Evolutionary conservation across 306 rosid species (phyloP), one percentile per base, ranked within the genome.

Genomic region (Dryas drummondii): DNA sequence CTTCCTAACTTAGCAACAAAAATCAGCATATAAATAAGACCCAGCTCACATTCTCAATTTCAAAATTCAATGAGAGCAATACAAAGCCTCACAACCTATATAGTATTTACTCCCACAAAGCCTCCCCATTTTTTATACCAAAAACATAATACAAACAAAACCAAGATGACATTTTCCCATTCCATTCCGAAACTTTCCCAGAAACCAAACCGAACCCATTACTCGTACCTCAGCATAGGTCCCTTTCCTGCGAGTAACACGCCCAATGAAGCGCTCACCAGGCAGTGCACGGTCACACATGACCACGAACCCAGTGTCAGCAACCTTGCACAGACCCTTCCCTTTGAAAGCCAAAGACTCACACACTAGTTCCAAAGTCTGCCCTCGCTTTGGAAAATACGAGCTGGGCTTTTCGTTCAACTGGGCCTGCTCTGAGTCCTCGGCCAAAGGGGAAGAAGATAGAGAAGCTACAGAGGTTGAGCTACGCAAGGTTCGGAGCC

Each of bases 201-300:
- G 46, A 13, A 74, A 61, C 45, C n/a, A 84, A 60, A 54, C 59
- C 7, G 26, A 72, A 32, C 70, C 73, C 41, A 75, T 16, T 63
- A 54, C 12, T 54, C 75, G 48, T 4, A 88, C 97, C 91, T 91
- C 98, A 10, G 97, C 97, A 69, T 90, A 94, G 79, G 79, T 88
- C 1, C 89, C 97, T 76, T 90, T 94, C 71, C 82, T 82, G 63
- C 97, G 93, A 56, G 97, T 88, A 46, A 94, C 91, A 13, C 96
- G 91, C 47, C 97, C 96, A 4, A 91, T 70, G 90, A 94, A 94
- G 4, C 94, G 93, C 78, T 94, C 98, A 4, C 98, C 98, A 14
- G 97, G 97, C 32, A 94, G 93, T 13, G 87, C 98, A 47, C 96
- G 97, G 88, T 94, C 97, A 66, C 97, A 90, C 87, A 94, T 82